Evolutionary conservation across 2,329 filamentous ascomycete genomes (phyloP).

Genomic region (Penicillium sp.): DNA sequence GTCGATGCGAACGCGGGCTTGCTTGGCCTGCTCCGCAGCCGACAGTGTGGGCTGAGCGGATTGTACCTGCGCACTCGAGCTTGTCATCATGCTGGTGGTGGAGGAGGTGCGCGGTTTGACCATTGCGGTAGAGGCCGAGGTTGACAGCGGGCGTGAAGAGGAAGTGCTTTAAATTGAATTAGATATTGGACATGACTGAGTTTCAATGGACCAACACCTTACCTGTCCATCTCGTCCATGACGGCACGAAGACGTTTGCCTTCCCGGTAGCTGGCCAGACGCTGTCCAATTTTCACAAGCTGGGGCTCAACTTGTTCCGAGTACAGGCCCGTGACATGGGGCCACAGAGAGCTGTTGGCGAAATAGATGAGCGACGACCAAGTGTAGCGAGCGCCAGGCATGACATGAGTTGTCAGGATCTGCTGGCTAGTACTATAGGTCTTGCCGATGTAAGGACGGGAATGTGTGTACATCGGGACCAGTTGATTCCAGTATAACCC

Average conservation of each 20-base stretch:
- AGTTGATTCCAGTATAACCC: conserved; percentile 48
- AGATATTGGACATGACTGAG: conserved; percentile 2
- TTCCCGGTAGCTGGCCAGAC: conserved; percentile 61
- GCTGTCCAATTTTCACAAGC: conserved; percentile 82
- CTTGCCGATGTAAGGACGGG: conserved; percentile 66
- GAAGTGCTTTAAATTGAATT: conserved; percentile 11
- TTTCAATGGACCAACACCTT: conserved; percentile 7
- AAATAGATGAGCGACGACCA: conserved; percentile 66
- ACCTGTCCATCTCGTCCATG: conserved; percentile 50
- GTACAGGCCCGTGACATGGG: conserved; percentile 72
- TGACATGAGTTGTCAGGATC: conserved; percentile 61
- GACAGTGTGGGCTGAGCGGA: conserved; percentile 36
- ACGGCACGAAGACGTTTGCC: conserved; percentile 58
- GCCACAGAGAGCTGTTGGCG: conserved; percentile 71
- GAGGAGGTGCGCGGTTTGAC: conserved; percentile 13
- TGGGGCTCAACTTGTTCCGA: conserved; percentile 93
- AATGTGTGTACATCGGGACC: conserved; percentile 67
- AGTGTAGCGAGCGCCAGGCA: conserved; percentile 66
- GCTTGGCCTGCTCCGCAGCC: conserved; percentile 37
- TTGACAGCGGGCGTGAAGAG: conserved; percentile 19
- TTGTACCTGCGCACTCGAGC: conserved; percentile 23
- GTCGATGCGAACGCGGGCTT: conserved; percentile 58
- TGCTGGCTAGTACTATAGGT: conserved; percentile 61
- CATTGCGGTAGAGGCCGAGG: conserved; percentile 15
- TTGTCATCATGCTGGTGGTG: conserved; percentile 17